phyloP scores from a whole-genome alignment of 306 rosid species.

The Nissolia schottii region DNA sequence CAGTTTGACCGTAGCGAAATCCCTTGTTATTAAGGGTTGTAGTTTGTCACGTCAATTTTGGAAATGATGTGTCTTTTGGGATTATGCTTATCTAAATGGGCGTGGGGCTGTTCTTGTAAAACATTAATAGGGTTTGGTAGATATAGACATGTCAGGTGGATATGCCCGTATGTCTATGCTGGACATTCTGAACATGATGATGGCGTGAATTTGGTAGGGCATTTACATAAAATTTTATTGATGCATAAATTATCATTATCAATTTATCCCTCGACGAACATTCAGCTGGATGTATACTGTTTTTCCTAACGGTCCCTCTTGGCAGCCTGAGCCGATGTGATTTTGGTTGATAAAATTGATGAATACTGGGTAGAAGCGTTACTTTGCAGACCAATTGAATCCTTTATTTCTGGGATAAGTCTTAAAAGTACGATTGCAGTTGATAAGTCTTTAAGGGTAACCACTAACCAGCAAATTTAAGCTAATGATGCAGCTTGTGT shows the following conservation, averaged over 20 bases:
- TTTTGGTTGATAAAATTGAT: neutral
- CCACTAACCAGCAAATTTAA: neutral
- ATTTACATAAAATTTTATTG: neutral
- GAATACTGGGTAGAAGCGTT: neutral
- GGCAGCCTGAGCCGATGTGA: neutral
- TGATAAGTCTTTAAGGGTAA: neutral
- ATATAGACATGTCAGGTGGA: neutral
- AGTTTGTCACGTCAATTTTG: slow-evolving; percentile 2
- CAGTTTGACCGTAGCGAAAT: slow-evolving; percentile 32
- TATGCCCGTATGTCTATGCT: neutral
- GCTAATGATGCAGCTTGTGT: neutral
- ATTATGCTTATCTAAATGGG: neutral
- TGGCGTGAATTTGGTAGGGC: neutral
- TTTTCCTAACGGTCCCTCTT: neutral
- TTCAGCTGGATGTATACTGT: neutral
- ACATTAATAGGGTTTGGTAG: neutral
- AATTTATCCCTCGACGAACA: neutral
- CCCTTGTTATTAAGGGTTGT: slow-evolving; percentile 19
- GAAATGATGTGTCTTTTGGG: neutral
- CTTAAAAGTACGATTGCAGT: neutral
- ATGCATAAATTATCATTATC: neutral
- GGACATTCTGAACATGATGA: neutral
- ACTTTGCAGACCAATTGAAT: neutral
- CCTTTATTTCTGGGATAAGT: neutral
- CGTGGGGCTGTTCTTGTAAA: neutral